These are phyloP conservation scores for Plasmodium coatneyi DNA, from an alignment of 169 alveolate genomes.

Conservation along the genomic window DNA sequence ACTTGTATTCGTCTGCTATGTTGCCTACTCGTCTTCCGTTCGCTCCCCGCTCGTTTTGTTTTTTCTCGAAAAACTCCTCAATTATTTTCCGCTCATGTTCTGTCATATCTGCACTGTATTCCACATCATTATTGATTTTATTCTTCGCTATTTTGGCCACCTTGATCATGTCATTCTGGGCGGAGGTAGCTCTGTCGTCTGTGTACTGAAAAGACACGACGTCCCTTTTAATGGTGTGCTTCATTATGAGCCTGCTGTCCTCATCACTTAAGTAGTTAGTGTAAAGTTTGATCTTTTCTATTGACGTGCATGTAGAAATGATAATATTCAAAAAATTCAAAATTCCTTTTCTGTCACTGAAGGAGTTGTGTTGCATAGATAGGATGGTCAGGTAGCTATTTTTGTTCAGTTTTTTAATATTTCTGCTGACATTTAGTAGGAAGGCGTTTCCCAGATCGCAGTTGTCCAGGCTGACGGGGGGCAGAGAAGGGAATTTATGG, in stretches of 20 bases:
- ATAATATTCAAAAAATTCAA: conserved; percentile 26
- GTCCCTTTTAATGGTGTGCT: conserved; percentile 7
- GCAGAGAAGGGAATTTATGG: not conserved
- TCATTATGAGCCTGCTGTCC: not conserved
- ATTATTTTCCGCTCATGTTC: conserved; percentile 25
- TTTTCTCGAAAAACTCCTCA: conserved; percentile 44
- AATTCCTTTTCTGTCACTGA: conserved; percentile 18
- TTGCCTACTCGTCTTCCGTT: not conserved
- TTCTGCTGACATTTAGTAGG: conserved; percentile 21
- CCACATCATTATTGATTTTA: conserved; percentile 33
- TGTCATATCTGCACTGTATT: conserved; percentile 36
- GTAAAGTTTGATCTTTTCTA: conserved; percentile 14
- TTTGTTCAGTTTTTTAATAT: conserved; percentile 6
- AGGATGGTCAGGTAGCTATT: conserved; percentile 37
- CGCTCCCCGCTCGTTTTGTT: conserved; percentile 12
- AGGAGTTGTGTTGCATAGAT: conserved; percentile 35
- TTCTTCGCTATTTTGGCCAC: conserved; percentile 27
- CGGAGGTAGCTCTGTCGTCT: not conserved
- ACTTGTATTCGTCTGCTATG: not conserved
- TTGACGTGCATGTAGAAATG: conserved; percentile 16
- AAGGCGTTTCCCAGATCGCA: conserved; percentile 35
- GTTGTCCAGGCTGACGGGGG: conserved; percentile 30
- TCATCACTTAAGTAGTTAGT: conserved; percentile 14
- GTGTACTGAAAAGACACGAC: conserved; percentile 38
- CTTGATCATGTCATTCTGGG: not conserved